These are phyloP conservation scores for Cylindrotheca fusiformis DNA, from an alignment of 108 stramenopile genomes.

Conservation along the genomic window DNA sequence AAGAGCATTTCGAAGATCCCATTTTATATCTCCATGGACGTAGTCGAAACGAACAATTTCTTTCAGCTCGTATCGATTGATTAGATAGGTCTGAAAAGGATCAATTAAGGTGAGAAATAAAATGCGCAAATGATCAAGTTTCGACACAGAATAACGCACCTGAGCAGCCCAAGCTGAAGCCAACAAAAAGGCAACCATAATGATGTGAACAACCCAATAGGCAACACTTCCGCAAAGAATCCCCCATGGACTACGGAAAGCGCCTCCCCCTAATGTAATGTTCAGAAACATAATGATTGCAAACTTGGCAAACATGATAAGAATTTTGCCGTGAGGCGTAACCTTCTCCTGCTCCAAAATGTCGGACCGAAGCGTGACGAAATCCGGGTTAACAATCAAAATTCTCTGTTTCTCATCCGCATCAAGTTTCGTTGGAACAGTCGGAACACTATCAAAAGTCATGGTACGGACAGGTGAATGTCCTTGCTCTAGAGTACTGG, in stretches of 20 bases:
- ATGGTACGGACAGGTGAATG: conserved; percentile 24
- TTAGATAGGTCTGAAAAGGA: conserved; percentile 58
- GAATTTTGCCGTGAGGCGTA: conserved; percentile 63
- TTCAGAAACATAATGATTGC: conserved; percentile 87
- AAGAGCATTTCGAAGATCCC: conserved; percentile 81
- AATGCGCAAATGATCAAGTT: background rate
- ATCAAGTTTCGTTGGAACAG: conserved; percentile 13
- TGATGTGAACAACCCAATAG: conserved; percentile 88
- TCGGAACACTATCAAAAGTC: conserved; percentile 18
- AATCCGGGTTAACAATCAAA: conserved; percentile 60
- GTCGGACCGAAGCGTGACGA: conserved; percentile 47
- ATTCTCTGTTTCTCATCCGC: conserved; percentile 41
- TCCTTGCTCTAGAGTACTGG: background rate
- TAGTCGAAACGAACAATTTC: conserved; percentile 84
- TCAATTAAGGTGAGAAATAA: background rate
- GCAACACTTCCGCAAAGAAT: conserved; percentile 87
- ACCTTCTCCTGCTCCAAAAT: conserved; percentile 76
- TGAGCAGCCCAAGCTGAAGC: conserved; percentile 69
- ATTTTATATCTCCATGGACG: conserved; percentile 94
- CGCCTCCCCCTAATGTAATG: conserved; percentile 89
- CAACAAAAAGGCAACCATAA: conserved; percentile 86
- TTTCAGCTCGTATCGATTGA: conserved; percentile 79
- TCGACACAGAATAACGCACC: conserved; percentile 15
- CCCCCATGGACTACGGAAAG: conserved; percentile 86
- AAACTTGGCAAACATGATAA: conserved; percentile 67